Percentiles rank a stretch among this genome's conserved stretches.
These are phyloP conservation scores for Sporothrix phasma DNA, from an alignment of 2,329 filamentous ascomycete genomes.

Conservation along the genomic window DNA sequence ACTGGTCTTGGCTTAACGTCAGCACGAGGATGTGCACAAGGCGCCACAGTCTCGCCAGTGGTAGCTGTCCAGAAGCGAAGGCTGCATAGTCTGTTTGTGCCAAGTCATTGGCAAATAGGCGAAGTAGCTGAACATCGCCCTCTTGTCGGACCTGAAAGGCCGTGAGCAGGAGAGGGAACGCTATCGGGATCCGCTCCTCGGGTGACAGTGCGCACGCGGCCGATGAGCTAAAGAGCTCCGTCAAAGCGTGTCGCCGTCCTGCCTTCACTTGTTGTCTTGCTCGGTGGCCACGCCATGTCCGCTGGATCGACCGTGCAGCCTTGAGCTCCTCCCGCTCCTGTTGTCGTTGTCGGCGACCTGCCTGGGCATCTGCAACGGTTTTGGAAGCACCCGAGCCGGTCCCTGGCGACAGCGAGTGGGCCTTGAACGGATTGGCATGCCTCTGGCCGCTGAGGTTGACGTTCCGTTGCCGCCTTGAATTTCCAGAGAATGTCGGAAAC, in stretches of 20 bases:
- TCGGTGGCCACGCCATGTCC: conserved; percentile 69
- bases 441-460: conserved; percentile 83
- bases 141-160: conserved; percentile 36
- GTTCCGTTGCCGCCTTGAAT: conserved; percentile 73
- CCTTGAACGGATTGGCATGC: conserved; percentile 67
- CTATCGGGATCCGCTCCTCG: conserved; percentile 30
- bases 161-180: conserved; percentile 39
- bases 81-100: conserved; percentile 27
- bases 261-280: conserved; percentile 49
- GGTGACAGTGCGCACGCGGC: conserved; percentile 25
- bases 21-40: conserved; percentile 31
- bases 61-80: conserved; percentile 27
- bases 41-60: conserved; percentile 25
- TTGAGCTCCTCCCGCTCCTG: conserved; percentile 68
- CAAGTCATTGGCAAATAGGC: conserved; percentile 36
- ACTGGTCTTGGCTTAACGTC: conserved; percentile 24
- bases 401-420: conserved; percentile 46
- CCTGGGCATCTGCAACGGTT: conserved; percentile 75
- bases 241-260: conserved; percentile 51
- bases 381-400: conserved; percentile 57
- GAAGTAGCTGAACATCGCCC: conserved; percentile 41
- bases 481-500: conserved; percentile 89
- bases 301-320: conserved; percentile 65
- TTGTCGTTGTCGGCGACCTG: conserved; percentile 71
- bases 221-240: conserved; percentile 41